These are phyloP conservation scores for Peribolospora baueri DNA, from an alignment of 768 basidiomycete species.

Conservation along the genomic window DNA sequence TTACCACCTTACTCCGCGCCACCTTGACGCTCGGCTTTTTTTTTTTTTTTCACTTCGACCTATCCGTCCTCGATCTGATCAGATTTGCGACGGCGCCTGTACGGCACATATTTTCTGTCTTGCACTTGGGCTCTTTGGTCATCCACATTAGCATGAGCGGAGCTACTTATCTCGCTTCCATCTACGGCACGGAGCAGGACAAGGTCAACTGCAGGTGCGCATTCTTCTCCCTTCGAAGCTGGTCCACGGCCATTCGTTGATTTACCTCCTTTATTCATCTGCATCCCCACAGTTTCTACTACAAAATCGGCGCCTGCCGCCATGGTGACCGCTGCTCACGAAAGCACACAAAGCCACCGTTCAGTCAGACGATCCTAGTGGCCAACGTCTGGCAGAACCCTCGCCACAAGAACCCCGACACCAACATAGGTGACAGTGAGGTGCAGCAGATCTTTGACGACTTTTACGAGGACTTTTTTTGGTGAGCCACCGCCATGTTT, in stretches of 20 bases:
- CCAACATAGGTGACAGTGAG: conserved; percentile 18
- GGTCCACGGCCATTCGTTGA: neutral
- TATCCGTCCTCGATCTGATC: too few species aligned
- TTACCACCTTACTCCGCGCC: too few species aligned
- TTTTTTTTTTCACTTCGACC: too few species aligned
- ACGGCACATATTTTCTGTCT: too few species aligned
- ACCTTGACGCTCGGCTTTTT: too few species aligned
- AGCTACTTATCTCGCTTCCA: too few species aligned
- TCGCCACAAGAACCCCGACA: conserved; percentile 36
- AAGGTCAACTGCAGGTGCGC: too few species aligned
- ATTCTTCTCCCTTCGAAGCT: too few species aligned
- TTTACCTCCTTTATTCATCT: conserved; percentile 3
- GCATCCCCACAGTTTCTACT: conserved; percentile 3
- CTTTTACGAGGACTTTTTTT: conserved; percentile 85
- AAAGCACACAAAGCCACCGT: conserved; percentile 93
- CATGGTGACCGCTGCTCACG: conserved; percentile 96
- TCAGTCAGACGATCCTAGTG: conserved; percentile 85
- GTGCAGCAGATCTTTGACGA: conserved; percentile 78
- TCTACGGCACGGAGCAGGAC: too few species aligned
- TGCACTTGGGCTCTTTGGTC: too few species aligned
- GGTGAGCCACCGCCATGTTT: conserved; percentile 18
- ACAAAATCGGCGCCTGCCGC: conserved; percentile 85
- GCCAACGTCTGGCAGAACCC: conserved; percentile 96
- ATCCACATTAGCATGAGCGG: too few species aligned
- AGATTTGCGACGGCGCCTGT: too few species aligned